Evolutionary conservation across 1,139 yeast species (phyloP), one percentile per base, ranked within the genome.

Genomic region (Yamadazyma sp.): DNA sequence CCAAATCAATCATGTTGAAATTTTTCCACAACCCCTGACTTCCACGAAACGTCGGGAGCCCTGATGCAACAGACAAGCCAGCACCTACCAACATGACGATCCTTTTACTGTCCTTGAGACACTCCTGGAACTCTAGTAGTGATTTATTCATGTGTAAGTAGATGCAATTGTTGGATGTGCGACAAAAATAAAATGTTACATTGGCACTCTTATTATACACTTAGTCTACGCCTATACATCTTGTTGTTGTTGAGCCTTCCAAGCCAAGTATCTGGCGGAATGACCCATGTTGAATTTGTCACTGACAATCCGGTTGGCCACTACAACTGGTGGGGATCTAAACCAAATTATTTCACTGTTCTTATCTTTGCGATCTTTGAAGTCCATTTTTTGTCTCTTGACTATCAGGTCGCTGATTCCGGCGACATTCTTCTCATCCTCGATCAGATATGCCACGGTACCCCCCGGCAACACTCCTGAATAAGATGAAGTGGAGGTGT

Each of bases 61-160:
- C 95, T 1, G 92, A 82, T 1, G 85, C 67, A 0, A 80, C 90
- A 4, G 90, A 82, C 7, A 87, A 67, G 0, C 96, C 96, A 2
- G 95, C 90, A 1, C 96, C 96, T 2, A 84, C 87, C 24, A 87
- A 67, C 1, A 90, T 92, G 22, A 87, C 69, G 11, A 87, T 75
- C 39, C 79, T 75, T 44, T 73, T 67, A 32, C 84, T 73, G 12
- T 67, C 59, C 21, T 61, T 54, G 31, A 83, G 63, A 46, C 76
- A 70, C 26, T 69, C 74, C 47, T 82, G 88, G 58, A 84, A 84
- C 43, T 83, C 78, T 34, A 51, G 40, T 29, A 67, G 48, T 39
- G 25, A 40, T 29, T 41, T 44, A 20, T 39, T 41, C 44, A 37
- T 43, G 20, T 34, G 21, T 13, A 7, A 14, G 6, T 24, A 6